phyloP scores from a whole-genome alignment of 2,329 filamentous ascomycete species.

The Botryotinia convoluta region DNA sequence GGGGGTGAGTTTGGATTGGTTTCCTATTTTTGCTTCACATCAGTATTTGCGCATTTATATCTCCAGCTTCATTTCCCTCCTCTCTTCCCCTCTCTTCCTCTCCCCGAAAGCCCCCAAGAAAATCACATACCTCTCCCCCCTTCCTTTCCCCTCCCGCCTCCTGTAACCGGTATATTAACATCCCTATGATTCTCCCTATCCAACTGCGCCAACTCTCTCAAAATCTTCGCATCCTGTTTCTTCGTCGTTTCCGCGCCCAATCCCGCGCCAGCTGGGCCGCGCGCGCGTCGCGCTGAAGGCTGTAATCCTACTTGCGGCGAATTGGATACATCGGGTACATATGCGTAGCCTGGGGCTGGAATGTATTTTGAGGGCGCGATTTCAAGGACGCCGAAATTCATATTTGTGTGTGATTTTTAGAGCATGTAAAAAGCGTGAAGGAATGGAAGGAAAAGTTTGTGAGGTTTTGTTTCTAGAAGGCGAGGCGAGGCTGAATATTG shows the following conservation, averaged over 20 bases:
- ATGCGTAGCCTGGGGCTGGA: slow-evolving; percentile 84
- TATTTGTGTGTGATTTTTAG: slow-evolving; percentile 43
- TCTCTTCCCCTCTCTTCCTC: neutral
- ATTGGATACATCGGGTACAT: slow-evolving; percentile 70
- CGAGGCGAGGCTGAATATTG: slow-evolving; percentile 9
- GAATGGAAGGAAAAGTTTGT: too few relatives aligned
- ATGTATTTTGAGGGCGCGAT: slow-evolving; percentile 68
- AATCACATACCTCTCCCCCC: slow-evolving; percentile 36
- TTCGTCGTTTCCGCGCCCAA: slow-evolving; percentile 61
- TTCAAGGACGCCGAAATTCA: slow-evolving; percentile 77
- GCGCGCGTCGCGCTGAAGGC: slow-evolving; percentile 61
- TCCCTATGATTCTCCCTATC: slow-evolving; percentile 77
- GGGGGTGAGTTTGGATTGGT: slow-evolving; percentile 37
- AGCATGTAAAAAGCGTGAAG: too few relatives aligned
- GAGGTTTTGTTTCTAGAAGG: neutral
- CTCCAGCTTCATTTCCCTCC: neutral
- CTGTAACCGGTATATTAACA: slow-evolving; percentile 65
- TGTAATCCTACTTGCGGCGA: slow-evolving; percentile 51
- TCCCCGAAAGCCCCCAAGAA: accelerated
- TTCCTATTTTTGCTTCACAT: slow-evolving; percentile 26
- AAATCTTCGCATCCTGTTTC: slow-evolving; percentile 77
- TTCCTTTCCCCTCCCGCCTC: slow-evolving; percentile 45
- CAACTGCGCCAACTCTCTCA: slow-evolving; percentile 78
- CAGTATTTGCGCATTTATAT: neutral
- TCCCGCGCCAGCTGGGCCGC: slow-evolving; percentile 50